phyloP scores from a whole-genome alignment of 2,329 filamentous ascomycete species.

The Xylaria polymorpha region DNA sequence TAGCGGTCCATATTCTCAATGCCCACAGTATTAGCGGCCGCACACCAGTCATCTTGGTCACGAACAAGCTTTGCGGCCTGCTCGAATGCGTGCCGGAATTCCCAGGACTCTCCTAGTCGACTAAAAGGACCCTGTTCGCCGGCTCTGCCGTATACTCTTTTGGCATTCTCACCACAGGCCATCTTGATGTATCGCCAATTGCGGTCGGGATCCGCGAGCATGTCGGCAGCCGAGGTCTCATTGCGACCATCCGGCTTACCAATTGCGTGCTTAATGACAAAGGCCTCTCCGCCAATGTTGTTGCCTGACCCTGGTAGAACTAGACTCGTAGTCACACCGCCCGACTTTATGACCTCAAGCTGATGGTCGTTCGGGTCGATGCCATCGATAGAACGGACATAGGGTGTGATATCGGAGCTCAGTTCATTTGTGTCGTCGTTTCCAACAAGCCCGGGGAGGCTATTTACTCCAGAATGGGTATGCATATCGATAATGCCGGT shows the following conservation, averaged over 20 bases:
- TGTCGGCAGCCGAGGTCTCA: constrained; percentile 71
- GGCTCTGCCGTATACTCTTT: constrained; percentile 67
- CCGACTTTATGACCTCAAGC: constrained; percentile 76
- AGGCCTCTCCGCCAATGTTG: constrained; percentile 79
- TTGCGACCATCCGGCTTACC: constrained; percentile 68
- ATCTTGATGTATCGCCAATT: constrained; percentile 80
- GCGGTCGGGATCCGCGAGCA: constrained; percentile 73
- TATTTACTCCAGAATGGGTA: constrained; percentile 70
- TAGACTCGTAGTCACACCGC: constrained; percentile 76
- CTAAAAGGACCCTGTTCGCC: constrained; percentile 68
- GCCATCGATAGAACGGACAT: constrained; percentile 73
- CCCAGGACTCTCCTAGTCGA: constrained; percentile 75
- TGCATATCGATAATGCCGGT: constrained; percentile 79
- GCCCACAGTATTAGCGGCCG: constrained; percentile 63
- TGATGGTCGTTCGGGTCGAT: constrained; percentile 73
- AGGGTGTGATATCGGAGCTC: constrained; percentile 73
- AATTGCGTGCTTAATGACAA: constrained; percentile 74
- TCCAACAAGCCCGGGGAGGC: constrained; percentile 65
- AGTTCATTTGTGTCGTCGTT: constrained; percentile 73
- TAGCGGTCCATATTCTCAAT: constrained; percentile 65
- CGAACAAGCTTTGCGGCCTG: constrained; percentile 67
- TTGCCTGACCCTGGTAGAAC: constrained; percentile 76
- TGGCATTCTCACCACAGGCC: constrained; percentile 79
- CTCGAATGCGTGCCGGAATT: constrained; percentile 75
- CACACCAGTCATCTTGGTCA: constrained; percentile 76